Evolutionary conservation across 257 asterid species (phyloP).

Genomic region (Paraleonurus japonicus): DNA sequence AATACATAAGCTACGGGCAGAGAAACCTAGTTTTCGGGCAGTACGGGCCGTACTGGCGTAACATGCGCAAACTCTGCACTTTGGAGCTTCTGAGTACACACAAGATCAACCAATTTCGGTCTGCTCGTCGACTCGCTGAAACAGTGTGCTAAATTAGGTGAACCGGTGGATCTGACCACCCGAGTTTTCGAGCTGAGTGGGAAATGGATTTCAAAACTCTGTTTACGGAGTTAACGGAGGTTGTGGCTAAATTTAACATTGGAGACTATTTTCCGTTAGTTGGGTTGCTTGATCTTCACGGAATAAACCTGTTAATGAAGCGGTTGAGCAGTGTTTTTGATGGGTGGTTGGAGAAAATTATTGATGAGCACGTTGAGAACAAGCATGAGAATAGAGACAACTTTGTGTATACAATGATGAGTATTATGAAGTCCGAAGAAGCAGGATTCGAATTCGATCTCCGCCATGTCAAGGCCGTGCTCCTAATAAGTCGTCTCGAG

Average conservation of each 20-base stretch:
- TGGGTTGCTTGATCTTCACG: slow-evolving; percentile 39
- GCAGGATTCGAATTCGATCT: slow-evolving; percentile 40
- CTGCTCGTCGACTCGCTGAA: slow-evolving; percentile 14
- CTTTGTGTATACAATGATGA: slow-evolving; percentile 41
- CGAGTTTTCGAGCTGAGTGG: slow-evolving; percentile 4
- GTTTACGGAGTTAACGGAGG: background rate
- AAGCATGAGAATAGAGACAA: slow-evolving; percentile 20
- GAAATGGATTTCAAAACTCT: slow-evolving; percentile 29
- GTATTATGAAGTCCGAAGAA: slow-evolving; percentile 33
- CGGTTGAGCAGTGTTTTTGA: slow-evolving; percentile 27
- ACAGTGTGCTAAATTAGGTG: background rate
- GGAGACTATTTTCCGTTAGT: slow-evolving; percentile 32
- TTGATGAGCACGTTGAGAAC: slow-evolving; percentile 33
- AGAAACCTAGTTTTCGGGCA: slow-evolving; percentile 5
- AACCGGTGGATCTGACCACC: slow-evolving; percentile 25
- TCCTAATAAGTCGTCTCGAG: no score
- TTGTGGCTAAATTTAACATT: background rate
- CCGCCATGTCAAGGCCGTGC: slow-evolving; percentile 41
- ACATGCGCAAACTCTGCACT: background rate
- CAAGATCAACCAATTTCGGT: background rate
- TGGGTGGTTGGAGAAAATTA: slow-evolving; percentile 35
- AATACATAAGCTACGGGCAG: slow-evolving; percentile 15
- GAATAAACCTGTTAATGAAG: slow-evolving; percentile 29
- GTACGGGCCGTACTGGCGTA: background rate
- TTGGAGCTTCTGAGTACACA: background rate